Percentiles rank a stretch among this genome's conserved stretches.
Evolutionary conservation across 768 basidiomycete species (phyloP).

Genomic region (Pleurotus eryngii): DNA sequence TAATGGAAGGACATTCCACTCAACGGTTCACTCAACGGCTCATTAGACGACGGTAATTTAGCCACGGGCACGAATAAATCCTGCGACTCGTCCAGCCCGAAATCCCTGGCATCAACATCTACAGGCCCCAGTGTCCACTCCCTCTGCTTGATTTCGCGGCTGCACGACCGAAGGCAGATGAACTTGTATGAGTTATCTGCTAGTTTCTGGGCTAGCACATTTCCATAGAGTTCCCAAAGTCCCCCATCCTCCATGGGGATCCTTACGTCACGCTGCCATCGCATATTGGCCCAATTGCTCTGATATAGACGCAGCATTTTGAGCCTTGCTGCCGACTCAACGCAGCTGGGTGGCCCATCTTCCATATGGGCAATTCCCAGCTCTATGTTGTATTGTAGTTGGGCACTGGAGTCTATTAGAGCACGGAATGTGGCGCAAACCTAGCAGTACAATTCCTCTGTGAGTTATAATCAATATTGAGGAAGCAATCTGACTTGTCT

Average conservation of each 20-base stretch:
- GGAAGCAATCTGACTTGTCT: constrained; percentile 16
- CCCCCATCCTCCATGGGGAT: constrained; percentile 40
- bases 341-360: constrained; percentile 28
- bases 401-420: constrained; percentile 24
- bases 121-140: constrained; percentile 38
- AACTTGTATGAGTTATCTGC: constrained; percentile 34
- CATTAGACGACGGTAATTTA: not conserved
- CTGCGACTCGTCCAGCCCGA: constrained; percentile 64
- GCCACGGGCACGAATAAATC: constrained; percentile 57
- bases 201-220: constrained; percentile 45
- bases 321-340: constrained; percentile 31
- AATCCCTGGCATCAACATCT: constrained; percentile 45
- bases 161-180: constrained; percentile 44
- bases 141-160: constrained; percentile 42
- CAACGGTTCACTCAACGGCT: not conserved
- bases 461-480: not conserved
- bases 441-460: constrained; percentile 13
- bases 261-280: constrained; percentile 27
- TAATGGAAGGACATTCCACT: not conserved
- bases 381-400: constrained; percentile 41
- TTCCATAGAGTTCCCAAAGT: constrained; percentile 59
- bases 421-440: constrained; percentile 28
- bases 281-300: constrained; percentile 35
- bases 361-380: constrained; percentile 41
- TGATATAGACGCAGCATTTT: constrained; percentile 35